Base-by-base conservation (phyloP, 2,329 filamentous ascomycete genomes). In the Aspergillus brunneoviolaceus region DNA sequence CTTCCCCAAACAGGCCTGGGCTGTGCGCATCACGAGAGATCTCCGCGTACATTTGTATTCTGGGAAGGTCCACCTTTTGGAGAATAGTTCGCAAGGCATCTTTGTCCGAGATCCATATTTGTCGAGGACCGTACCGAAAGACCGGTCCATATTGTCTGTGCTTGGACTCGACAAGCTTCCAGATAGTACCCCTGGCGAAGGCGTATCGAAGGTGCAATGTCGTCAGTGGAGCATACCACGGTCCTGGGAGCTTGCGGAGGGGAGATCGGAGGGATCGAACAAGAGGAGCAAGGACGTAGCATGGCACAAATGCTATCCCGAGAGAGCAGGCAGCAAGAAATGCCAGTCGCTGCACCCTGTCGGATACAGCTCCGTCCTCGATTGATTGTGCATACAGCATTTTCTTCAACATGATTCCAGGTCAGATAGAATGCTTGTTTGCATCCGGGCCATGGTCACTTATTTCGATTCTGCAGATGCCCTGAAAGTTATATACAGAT, bases 181-280 rank as follows among this genome's bases (percentile, higher is more conserved):
- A 57, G 19, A 57, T 51, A 16, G 39, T 51, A 2, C 49, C 55
- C 12, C 19, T 57, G 10, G 55, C 55, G 19, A 57, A 57, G 3
- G 48, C 47, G 33, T 51, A 52, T 11, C n/a, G 39, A 2, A 57
- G 48, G 16, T 52, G 49, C 23, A 57, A 21, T 31, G 55, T 42
- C 45, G 55, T 58, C 9, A 58, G n/a, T 21, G 33, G 23, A 10
- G 49, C 49, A 45, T 58, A 58, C 55, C 55, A 58, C 7, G 55
- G 55, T 6, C 55, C 55, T 1, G 55, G 55, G 4, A 58, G 25
- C 25, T 27, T 27, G 25, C 25, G 25, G 5, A 27, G 25, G 25
- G 25, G 25, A 5, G 25, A 27, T 27, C 25, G 25, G 5, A 27
- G 25, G 5, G 25, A 27, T 7, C 1, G 25, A 27, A 27, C 25